Percentiles rank a stretch among this genome's conserved stretches.
Conservation (phyloP, 148 eudicot species). For the Suaeda aralocaspica region DNA sequence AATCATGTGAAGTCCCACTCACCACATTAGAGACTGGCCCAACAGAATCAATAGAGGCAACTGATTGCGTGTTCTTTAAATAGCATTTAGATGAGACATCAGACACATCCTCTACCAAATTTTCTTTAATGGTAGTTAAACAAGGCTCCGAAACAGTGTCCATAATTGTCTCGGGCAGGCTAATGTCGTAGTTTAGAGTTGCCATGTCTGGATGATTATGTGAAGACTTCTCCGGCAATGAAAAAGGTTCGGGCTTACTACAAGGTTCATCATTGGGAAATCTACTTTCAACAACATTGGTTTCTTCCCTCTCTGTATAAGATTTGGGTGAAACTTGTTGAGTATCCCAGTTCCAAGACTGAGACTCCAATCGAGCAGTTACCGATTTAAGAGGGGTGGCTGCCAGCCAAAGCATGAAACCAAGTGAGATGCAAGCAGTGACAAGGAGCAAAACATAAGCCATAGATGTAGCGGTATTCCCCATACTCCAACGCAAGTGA, state of each 20-base stretch:
- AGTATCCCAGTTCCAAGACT: constrained; percentile 47
- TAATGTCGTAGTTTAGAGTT: constrained; percentile 30
- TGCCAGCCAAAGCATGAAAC: constrained; percentile 66
- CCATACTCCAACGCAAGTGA: constrained; percentile 69
- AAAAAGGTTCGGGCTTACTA: constrained; percentile 35
- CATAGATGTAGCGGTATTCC: constrained; percentile 36
- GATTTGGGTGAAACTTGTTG: constrained; percentile 31
- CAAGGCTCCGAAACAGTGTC: constrained; percentile 42
- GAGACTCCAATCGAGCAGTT: constrained; percentile 42
- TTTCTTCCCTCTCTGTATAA: constrained; percentile 31
- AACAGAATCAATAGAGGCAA: constrained; percentile 16
- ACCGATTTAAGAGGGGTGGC: constrained; percentile 77
- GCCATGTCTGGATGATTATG: constrained; percentile 29
- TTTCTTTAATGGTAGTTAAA: constrained; percentile 41
- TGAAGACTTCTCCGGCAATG: constrained; percentile 27
- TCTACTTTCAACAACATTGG: constrained; percentile 27
- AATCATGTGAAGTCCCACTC: constrained; percentile 32
- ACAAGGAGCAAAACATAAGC: constrained; percentile 57
- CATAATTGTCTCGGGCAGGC: constrained; percentile 56
- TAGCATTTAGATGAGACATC: constrained; percentile 22
- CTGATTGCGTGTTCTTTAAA: constrained; percentile 30
- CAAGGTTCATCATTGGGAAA: constrained; percentile 26
- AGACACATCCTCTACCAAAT: constrained; percentile 19
- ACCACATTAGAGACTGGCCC: constrained; percentile 22
- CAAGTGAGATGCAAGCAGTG: constrained; percentile 46